phyloP scores from a whole-genome alignment of 352 stramenopile genomes.

The Globisporangium camurandrum region DNA sequence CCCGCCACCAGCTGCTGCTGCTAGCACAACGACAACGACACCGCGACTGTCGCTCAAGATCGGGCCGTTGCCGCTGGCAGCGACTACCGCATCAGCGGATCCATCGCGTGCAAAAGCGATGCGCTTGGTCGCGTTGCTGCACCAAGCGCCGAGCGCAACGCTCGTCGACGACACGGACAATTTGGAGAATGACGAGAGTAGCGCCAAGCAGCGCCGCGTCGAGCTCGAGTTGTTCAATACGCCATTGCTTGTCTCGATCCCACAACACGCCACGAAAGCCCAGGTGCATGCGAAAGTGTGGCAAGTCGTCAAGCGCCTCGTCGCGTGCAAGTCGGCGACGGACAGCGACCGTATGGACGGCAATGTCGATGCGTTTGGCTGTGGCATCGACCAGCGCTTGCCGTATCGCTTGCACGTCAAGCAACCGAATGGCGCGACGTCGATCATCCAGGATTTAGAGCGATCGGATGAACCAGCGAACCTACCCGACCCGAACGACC shows the following conservation, averaged over 20 bases:
- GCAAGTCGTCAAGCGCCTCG: slow-evolving; percentile 70
- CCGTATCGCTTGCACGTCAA: slow-evolving; percentile 71
- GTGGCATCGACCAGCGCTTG: slow-evolving; percentile 22
- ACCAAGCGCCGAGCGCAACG: slow-evolving; percentile 55
- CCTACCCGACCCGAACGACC: slow-evolving; percentile 24
- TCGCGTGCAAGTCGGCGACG: slow-evolving; percentile 17
- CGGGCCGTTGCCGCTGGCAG: not conserved
- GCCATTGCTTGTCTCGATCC: slow-evolving; percentile 64
- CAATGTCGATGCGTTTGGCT: slow-evolving; percentile 21
- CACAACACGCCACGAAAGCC: slow-evolving; percentile 44
- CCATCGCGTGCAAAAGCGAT: too few species aligned
- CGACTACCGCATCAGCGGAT: slow-evolving; percentile 8
- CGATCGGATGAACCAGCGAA: slow-evolving; percentile 34
- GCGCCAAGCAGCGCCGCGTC: slow-evolving; percentile 37
- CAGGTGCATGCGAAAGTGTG: slow-evolving; percentile 77
- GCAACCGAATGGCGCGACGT: slow-evolving; percentile 29
- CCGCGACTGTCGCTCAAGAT: slow-evolving; percentile 18
- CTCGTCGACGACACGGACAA: slow-evolving; percentile 34
- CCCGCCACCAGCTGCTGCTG: slow-evolving; percentile 19
- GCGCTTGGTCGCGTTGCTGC: slow-evolving; percentile 60
- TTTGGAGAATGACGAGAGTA: slow-evolving; percentile 14
- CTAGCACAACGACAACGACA: too few species aligned
- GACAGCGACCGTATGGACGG: slow-evolving; percentile 6
- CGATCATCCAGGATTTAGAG: slow-evolving; percentile 42
- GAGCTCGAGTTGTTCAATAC: slow-evolving; percentile 77